phyloP scores from a whole-genome alignment of 768 basidiomycete species.

The Lyophyllum decastes region DNA sequence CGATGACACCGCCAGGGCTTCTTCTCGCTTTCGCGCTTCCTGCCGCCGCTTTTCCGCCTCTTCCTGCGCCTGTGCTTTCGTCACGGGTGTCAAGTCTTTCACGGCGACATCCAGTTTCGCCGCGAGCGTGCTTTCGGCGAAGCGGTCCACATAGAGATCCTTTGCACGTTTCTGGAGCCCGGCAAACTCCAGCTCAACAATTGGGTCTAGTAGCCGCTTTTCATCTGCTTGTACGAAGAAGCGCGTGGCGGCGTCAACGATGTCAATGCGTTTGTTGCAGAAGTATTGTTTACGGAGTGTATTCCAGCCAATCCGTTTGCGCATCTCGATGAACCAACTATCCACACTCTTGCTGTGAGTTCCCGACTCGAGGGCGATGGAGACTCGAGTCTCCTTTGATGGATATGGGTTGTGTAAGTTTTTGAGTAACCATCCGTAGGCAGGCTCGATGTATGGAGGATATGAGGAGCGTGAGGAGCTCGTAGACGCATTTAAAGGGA shows the following conservation, averaged over 20 bases:
- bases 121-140: slow-evolving; percentile 6
- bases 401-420: slow-evolving; percentile 60
- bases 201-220: slow-evolving; percentile 18
- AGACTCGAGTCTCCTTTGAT: slow-evolving; percentile 24
- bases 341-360: slow-evolving; percentile 33
- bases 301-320: slow-evolving; percentile 59
- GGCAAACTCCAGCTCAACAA: slow-evolving; percentile 22
- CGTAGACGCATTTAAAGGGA: background rate
- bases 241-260: slow-evolving; percentile 37
- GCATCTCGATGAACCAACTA: slow-evolving; percentile 48
- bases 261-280: slow-evolving; percentile 30
- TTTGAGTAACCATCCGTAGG: slow-evolving; percentile 42
- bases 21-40: background rate
- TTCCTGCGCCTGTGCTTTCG: slow-evolving; percentile 11
- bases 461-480: background rate
- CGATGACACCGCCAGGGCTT: slow-evolving; percentile 2
- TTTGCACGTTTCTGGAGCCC: slow-evolving; percentile 19
- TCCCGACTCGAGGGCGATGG: slow-evolving; percentile 26
- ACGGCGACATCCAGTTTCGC: slow-evolving; percentile 28
- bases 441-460: slow-evolving; percentile 26
- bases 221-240: slow-evolving; percentile 28
- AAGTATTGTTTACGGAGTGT: slow-evolving; percentile 34
- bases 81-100: slow-evolving; percentile 27
- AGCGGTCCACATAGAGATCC: slow-evolving; percentile 22
- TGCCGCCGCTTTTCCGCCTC: background rate